Conservation (phyloP, 371 early-diverging fungal species). For the Rhizomucor miehei region DNA sequence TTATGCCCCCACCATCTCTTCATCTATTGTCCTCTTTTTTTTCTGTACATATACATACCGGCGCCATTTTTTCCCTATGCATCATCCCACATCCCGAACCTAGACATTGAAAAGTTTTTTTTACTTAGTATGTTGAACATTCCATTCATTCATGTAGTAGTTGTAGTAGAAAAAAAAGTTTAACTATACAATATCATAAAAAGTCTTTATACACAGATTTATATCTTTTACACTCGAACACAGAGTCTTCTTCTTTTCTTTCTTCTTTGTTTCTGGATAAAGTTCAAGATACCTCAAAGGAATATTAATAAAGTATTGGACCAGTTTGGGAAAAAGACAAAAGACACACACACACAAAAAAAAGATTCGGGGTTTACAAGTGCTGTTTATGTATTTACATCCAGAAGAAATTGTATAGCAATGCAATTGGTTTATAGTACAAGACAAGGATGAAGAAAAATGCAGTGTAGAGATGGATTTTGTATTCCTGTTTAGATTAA, state of each 20-base stretch:
- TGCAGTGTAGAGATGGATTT: too few relatives aligned
- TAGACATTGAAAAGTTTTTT: conserved; percentile 1
- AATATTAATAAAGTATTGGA: too few relatives aligned
- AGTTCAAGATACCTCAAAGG: too few relatives aligned
- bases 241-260: neutral
- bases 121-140: neutral
- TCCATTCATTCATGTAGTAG: neutral
- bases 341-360: neutral
- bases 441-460: too few relatives aligned
- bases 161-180: conserved; percentile 1
- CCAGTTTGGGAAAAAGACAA: too few relatives aligned
- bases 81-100: neutral
- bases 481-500: too few relatives aligned
- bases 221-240: neutral
- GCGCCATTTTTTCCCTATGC: neutral
- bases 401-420: too few relatives aligned
- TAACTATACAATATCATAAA: neutral
- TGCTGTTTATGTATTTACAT: too few relatives aligned
- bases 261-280: neutral
- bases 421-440: too few relatives aligned
- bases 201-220: neutral
- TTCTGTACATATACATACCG: neutral
- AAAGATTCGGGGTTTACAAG: too few relatives aligned
- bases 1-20: neutral
- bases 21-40: neutral